A percentile compares a stretch with the other conserved stretches of the same genome.
Evolutionary conservation across 2,329 filamentous ascomycete species (phyloP).

Genomic region (Sodiomyces alkalinus): DNA sequence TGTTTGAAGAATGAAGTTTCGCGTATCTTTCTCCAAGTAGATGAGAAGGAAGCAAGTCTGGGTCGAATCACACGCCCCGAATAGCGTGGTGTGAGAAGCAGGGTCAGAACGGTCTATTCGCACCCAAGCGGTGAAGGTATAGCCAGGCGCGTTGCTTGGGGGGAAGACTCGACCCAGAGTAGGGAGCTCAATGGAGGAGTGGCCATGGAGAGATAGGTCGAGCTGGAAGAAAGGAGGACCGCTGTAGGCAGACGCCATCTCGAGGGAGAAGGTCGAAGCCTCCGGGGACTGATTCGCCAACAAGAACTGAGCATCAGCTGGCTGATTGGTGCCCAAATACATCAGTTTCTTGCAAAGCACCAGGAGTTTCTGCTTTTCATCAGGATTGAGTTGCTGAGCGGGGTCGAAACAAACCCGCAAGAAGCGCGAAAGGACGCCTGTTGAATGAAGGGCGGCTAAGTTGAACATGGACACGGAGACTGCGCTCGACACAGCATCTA

Average conservation of each 20-base stretch:
- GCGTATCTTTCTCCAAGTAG: constrained; percentile 87
- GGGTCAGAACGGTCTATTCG: constrained; percentile 76
- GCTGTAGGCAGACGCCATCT: constrained; percentile 58
- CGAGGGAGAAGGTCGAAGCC: constrained; percentile 54
- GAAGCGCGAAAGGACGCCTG: constrained; percentile 53
- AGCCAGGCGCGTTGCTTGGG: constrained; percentile 63
- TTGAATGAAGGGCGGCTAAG: constrained; percentile 54
- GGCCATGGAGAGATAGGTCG: constrained; percentile 76
- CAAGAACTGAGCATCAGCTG: constrained; percentile 74
- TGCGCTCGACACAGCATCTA: constrained; percentile 46
- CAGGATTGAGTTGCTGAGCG: constrained; percentile 31
- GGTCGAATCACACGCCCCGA: constrained; percentile 82
- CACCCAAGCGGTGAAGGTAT: constrained; percentile 83
- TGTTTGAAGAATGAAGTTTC: constrained; percentile 89
- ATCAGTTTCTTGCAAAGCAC: constrained; percentile 56
- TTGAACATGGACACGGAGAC: constrained; percentile 52
- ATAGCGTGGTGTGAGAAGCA: constrained; percentile 80
- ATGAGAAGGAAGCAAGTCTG: constrained; percentile 90
- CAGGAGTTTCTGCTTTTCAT: constrained; percentile 45
- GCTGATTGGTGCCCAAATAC: constrained; percentile 58
- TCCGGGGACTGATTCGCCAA: constrained; percentile 34
- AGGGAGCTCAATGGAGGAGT: constrained; percentile 77
- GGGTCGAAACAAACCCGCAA: constrained; percentile 44
- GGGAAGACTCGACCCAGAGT: constrained; percentile 79
- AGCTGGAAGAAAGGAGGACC: constrained; percentile 83